phyloP scores from a whole-genome alignment of 768 basidiomycete species.

The Calvatia gigantea region DNA sequence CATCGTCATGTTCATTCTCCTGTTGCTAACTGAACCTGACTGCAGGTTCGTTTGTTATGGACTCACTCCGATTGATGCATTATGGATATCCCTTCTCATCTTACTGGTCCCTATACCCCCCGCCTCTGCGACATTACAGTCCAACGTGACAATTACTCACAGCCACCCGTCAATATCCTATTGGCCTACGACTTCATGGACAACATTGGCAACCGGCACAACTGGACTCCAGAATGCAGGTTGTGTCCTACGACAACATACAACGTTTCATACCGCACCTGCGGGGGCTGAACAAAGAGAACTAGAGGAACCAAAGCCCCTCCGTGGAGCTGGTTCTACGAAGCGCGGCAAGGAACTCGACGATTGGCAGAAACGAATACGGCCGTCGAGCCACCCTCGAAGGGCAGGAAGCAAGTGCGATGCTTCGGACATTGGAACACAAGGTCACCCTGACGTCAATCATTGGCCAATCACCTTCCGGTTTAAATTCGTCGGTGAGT shows the following conservation, averaged over 20 bases:
- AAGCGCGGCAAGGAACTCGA: not conserved
- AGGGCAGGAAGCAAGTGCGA: not conserved
- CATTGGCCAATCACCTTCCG: slow-evolving; percentile 27
- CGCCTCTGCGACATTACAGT: not conserved
- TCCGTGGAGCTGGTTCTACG: no score
- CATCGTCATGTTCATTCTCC: not conserved
- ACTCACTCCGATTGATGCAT: not conserved
- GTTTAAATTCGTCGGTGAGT: slow-evolving; percentile 42
- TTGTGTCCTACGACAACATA: not conserved
- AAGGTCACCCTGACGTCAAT: slow-evolving; percentile 2
- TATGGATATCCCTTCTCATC: not conserved
- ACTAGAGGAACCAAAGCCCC: not conserved
- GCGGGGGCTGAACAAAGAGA: not conserved
- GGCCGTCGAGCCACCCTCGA: not conserved
- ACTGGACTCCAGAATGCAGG: not conserved
- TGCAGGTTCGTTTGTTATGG: not conserved
- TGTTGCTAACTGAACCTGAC: not conserved
- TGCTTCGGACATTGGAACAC: not conserved
- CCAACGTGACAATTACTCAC: slow-evolving; percentile 36
- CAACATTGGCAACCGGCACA: slow-evolving; percentile 17
- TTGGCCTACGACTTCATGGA: slow-evolving; percentile 32
- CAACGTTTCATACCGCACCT: not conserved
- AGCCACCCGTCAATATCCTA: slow-evolving; percentile 35
- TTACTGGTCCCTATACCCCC: not conserved
- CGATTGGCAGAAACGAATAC: not conserved